Base-by-base conservation (phyloP, 129 eudicot species). In the Apium graveolens region DNA sequence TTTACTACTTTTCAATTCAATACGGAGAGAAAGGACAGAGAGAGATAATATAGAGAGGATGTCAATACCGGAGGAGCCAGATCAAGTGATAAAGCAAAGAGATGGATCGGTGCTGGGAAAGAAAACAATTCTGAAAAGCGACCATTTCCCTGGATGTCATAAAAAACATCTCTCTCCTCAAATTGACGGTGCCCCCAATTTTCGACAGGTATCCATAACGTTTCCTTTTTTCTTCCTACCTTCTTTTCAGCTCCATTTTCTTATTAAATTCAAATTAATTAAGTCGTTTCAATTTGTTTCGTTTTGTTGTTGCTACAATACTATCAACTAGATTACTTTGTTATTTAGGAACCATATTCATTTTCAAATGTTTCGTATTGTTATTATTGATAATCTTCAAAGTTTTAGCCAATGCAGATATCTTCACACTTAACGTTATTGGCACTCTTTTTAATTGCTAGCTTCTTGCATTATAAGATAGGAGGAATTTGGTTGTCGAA, bases 71-170 rank as follows among this genome's bases (percentile, higher is more conserved):
- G 86, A 84, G 84, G 97, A 94, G 80, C 97, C 96, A 16, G 96
- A 90, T 82, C 93, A 88, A 85, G 97, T 94, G 39, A 91, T 94
- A 82, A 90, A 87, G 65, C 93, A 85, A 76, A 80, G 98, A 88
- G 97, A 92, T 79, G 98, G 98, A 89, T 90, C 97, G 27, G 98
- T 94, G 70, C 85, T 94, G 37, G 98, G 98, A 27, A 94, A 94
- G 84, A 94, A 88, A 86, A 91, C 98, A 7, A 94, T 94, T 78
- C 89, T 94, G 49, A 94, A 94, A 86, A 94, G 98, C 77, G 98
- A 94, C 75, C 98, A 94, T 88, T 94, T 94, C 85, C 98, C 98
- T 53, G 98, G 98, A 21, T 94, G 98, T 79, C 98, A 94, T 72
- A 94, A 94, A 68, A 94, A 94, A 86, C 92, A 92, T 35, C 79